These are phyloP conservation scores for Sporothrix euskadiensis DNA, from an alignment of 2,329 filamentous ascomycete genomes.

Conservation along the genomic window DNA sequence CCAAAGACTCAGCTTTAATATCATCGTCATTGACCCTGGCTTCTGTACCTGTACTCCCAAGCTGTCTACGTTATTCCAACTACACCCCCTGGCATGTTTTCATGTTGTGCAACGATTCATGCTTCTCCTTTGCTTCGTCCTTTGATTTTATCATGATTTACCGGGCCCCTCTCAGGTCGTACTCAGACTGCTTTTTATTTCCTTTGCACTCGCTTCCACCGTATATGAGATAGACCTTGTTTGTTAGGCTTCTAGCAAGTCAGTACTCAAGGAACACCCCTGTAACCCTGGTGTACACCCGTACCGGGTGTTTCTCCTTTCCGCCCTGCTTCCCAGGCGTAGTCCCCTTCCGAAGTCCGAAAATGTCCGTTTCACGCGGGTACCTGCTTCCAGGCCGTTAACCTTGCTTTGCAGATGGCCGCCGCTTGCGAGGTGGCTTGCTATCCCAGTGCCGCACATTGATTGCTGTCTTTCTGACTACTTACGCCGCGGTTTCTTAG, in stretches of 20 bases:
- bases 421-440: conserved; percentile 24
- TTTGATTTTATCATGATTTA: background rate
- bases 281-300: background rate
- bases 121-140: background rate
- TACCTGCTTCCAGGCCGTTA: background rate
- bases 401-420: background rate
- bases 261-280: background rate
- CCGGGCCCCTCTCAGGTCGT: too few species aligned
- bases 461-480: background rate
- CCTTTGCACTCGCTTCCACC: background rate
- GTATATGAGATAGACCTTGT: background rate
- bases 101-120: background rate
- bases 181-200: background rate
- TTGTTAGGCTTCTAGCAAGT: background rate
- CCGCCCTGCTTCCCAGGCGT: background rate
- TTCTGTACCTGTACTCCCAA: background rate
- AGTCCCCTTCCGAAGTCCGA: background rate
- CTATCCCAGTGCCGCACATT: conserved; percentile 12
- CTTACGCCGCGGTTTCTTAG: background rate
- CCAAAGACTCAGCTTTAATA: background rate
- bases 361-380: background rate
- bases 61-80: background rate
- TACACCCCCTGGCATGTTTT: background rate
- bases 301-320: background rate
- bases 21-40: background rate